Evolutionary conservation across 176 grass and related monocot species (phyloP), one percentile per base, ranked within the genome.

Genomic region (Hyparrhenia diplandra): DNA sequence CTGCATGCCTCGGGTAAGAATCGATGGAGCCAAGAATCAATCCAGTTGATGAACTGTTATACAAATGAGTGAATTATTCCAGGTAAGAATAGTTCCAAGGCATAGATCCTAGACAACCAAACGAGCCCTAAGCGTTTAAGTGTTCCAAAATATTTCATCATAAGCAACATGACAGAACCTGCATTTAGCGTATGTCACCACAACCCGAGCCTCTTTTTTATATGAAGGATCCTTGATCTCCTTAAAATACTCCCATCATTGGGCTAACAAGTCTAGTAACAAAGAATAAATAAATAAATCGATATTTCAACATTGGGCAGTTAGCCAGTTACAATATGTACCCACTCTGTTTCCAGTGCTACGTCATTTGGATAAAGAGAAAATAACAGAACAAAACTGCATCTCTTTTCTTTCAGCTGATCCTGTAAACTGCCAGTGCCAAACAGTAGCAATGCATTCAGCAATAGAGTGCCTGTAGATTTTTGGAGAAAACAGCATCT

Each of bases 271-370:
- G 49, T 54, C 49, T 21, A 55, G 20, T n/a, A 55, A 52, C 18
- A 52, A 52, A 52, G 18, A 55, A 55, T 55, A 55, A 55, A 55
- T 55, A 55, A 43, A 62, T 4, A 45, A 59, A 39, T 35, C 10
- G 10, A 49, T 28, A 81, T 14, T 60, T 28, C 45, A 20, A 61
- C 62, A 63, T 55, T 35, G 28, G 2, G 52, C 52, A 55, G 52
- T 23, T 55, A 55, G 21, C 42, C 58, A 73, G 28, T 73, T 62
- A 74, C 40, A 58, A 67, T 66, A 80, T 74, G 62, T 35, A 74
- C 16, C 76, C 57, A 49, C 55, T 67, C 57, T 47, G 45, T 77
- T 71, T 35, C 42, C 71, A 71, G 57, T 10, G 3, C 28, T 32
- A 69, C 69, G 72, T 24, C 35, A 83, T 55, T 42, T 75, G 32